These are phyloP conservation scores for Fraxinus pennsylvanica DNA, from an alignment of 257 asterid species.

Conservation along the genomic window DNA sequence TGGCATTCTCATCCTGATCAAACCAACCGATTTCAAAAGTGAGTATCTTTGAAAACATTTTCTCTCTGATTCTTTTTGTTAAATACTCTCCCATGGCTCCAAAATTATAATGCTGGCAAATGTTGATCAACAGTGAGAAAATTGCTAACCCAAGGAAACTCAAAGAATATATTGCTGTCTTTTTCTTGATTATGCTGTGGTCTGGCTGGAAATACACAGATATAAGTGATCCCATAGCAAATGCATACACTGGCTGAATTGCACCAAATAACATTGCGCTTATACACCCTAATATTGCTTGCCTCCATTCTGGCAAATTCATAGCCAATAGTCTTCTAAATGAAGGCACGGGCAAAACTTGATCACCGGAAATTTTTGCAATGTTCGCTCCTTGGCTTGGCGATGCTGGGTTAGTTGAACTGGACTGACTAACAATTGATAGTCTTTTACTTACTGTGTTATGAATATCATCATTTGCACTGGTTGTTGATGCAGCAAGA, in stretches of 20 bases:
- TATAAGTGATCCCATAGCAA: conserved; percentile 75
- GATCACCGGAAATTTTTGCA: conserved; percentile 29
- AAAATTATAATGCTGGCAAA: conserved; percentile 76
- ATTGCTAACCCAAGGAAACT: conserved; percentile 75
- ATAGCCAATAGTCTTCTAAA: conserved; percentile 67
- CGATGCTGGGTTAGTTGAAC: conserved; percentile 53
- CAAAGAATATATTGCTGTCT: conserved; percentile 48
- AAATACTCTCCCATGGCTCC: conserved; percentile 92
- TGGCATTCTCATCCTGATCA: conserved; percentile 78
- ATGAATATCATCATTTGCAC: conserved; percentile 32
- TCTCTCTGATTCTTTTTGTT: conserved; percentile 83
- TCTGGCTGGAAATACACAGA: conserved; percentile 64
- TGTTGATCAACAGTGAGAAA: conserved; percentile 58
- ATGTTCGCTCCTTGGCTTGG: conserved; percentile 32
- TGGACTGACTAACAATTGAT: conserved; percentile 56
- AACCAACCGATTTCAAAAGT: conserved; percentile 95
- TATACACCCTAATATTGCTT: conserved; percentile 60
- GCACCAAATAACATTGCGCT: conserved; percentile 77
- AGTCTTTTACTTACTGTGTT: conserved; percentile 47
- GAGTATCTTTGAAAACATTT: conserved; percentile 80
- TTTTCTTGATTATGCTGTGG: conserved; percentile 60
- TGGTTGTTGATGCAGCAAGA: conserved; percentile 22
- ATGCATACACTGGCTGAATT: conserved; percentile 75
- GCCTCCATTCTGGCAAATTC: conserved; percentile 93
- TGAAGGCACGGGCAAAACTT: conserved; percentile 59